Base-by-base conservation (phyloP, 257 asterid species). In the Scutellaria minor region DNA sequence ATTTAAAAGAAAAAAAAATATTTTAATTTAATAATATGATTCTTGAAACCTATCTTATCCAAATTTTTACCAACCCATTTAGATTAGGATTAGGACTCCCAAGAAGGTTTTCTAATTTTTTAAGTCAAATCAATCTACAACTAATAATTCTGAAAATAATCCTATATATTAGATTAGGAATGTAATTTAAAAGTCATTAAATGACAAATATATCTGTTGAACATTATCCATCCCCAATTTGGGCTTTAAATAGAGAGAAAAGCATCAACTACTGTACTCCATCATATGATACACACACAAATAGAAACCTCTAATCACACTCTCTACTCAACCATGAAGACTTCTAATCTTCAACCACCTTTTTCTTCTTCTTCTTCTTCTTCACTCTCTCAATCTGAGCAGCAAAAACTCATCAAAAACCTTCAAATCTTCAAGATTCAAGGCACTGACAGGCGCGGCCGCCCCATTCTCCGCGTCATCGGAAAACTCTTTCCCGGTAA, bases 401-500 rank as follows among this genome's bases (percentile, higher is more conserved):
- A 85, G 59, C 75, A 76, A 50, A 60, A 71, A 4, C 92, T 87
- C 77, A 84, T 92, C 40, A 77, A 75, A 9, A 85, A 88, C 8
- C 89, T 86, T 11, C 75, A 82, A 42, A 55, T 88, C 65, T 85
- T 90, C 85, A 89, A 82, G 84, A 88, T 92, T 75, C 90, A 88
- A 70, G 98, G 98, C 79, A 76, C 55, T 15, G 96, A 90, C 76
- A 85, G 75, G 67, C 89, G 79, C 5, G 92, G 96, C 61, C 76
- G 79, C 68, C 77, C 90, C 3, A 58, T 92, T 46, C 89, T 92
- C 56, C 86, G 86, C 66, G 51, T 92, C 81, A 68, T 86, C 69
- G 98, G 86, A 5, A 90, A 92, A 55, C 75, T 53, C 89, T 90
- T 90, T 65, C 96, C 93, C 1, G 96, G 98, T 92, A 86, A 80